phyloP scores from a whole-genome alignment of 306 rosid species.

The Delonix regia region DNA sequence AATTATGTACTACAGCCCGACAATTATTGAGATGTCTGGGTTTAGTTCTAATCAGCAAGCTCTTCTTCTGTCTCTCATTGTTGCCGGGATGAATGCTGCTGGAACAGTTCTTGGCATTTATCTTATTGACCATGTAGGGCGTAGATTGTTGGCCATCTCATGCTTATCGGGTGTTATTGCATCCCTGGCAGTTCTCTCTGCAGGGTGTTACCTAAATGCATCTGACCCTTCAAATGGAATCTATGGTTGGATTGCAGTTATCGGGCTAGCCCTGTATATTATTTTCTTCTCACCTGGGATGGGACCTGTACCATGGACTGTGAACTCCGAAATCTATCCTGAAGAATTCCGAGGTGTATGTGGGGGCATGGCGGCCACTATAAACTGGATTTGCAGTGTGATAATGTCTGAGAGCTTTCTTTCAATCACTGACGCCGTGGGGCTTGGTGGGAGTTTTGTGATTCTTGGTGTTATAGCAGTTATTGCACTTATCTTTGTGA shows the following conservation, averaged over 20 bases:
- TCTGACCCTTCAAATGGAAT: constrained; percentile 32
- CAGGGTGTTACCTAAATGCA: constrained; percentile 9
- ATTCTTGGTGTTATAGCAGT: constrained; percentile 55
- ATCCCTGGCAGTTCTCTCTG: neutral
- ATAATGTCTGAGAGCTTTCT: constrained; percentile 63
- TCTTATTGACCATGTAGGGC: constrained; percentile 60
- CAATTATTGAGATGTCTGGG: constrained; percentile 82
- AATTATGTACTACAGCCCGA: constrained; percentile 86
- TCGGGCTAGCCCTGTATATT: constrained; percentile 60
- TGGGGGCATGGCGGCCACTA: constrained; percentile 76
- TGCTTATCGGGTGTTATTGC: constrained; percentile 7
- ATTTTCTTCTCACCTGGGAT: constrained; percentile 66
- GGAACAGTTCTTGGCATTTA: constrained; percentile 67
- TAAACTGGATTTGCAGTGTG: constrained; percentile 61
- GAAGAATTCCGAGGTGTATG: constrained; percentile 67
- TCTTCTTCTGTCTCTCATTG: constrained; percentile 66
- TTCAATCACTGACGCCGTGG: constrained; percentile 47
- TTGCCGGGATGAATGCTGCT: constrained; percentile 71
- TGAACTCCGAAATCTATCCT: constrained; percentile 76
- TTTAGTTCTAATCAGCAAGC: constrained; percentile 65
- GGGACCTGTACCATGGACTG: constrained; percentile 82
- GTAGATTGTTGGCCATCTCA: constrained; percentile 52
- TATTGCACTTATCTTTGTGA: constrained; percentile 51
- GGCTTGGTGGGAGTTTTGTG: constrained; percentile 59
- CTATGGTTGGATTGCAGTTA: constrained; percentile 58